Percentiles rank a stretch among this genome's conserved stretches.
Conservation (phyloP, 1,284 basidiomycete species). For the Peniophora sp. region DNA sequence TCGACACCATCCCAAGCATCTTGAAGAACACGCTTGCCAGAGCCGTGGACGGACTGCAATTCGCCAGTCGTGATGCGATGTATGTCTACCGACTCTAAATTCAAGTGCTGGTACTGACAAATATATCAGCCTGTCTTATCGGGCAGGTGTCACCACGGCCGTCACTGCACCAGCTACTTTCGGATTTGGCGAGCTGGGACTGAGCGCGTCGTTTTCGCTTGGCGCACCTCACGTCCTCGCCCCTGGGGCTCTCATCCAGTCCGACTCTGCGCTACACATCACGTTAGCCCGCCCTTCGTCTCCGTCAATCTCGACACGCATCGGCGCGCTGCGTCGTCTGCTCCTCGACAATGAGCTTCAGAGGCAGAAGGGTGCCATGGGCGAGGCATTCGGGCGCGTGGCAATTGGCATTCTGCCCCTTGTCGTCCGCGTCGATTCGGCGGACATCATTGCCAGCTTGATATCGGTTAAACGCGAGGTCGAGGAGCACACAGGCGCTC, state of each 20-base stretch:
- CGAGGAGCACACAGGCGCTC: slow-evolving; percentile 47
- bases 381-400: slow-evolving; percentile 47
- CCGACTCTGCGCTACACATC: slow-evolving; percentile 68
- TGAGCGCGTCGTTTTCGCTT: slow-evolving; percentile 58
- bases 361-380: slow-evolving; percentile 27
- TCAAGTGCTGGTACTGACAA: neutral
- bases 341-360: slow-evolving; percentile 22
- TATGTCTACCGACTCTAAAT: slow-evolving; percentile 27
- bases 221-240: slow-evolving; percentile 61
- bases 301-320: slow-evolving; percentile 41
- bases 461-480: slow-evolving; percentile 68
- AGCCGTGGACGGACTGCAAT: slow-evolving; percentile 70
- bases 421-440: slow-evolving; percentile 61
- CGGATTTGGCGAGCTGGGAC: slow-evolving; percentile 50
- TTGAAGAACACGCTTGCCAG: slow-evolving; percentile 48
- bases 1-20: slow-evolving; percentile 30
- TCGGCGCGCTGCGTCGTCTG: slow-evolving; percentile 42
- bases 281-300: slow-evolving; percentile 38
- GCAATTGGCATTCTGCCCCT: slow-evolving; percentile 53
- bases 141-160: slow-evolving; percentile 49
- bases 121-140: slow-evolving; percentile 45
- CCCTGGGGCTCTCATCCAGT: slow-evolving; percentile 57
- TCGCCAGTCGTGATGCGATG: slow-evolving; percentile 63
- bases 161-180: slow-evolving; percentile 53
- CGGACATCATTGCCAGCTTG: slow-evolving; percentile 71